Evolutionary conservation across 768 basidiomycete genomes (phyloP).

Genomic region (Boletus barrowsii): DNA sequence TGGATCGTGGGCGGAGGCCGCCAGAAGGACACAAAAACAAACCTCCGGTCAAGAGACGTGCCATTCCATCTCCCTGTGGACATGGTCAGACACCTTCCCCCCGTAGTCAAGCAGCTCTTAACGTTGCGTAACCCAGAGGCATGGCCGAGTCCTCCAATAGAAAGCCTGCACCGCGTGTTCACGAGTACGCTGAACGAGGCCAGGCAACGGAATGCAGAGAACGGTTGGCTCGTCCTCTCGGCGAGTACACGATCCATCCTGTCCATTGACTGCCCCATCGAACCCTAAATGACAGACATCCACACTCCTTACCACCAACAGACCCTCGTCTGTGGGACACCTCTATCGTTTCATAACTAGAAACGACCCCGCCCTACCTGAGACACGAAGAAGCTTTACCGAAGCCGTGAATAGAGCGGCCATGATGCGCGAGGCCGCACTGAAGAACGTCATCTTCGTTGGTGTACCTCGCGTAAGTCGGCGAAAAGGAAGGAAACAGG

Average conservation of each 20-base stretch:
- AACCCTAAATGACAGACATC: constrained; percentile 59
- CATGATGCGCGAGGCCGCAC: constrained; percentile 82
- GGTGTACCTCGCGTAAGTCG: constrained; percentile 76
- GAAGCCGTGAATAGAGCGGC: constrained; percentile 72
- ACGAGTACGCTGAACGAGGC: constrained; percentile 65
- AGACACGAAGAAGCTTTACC: constrained; percentile 42
- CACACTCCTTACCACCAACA: constrained; percentile 77
- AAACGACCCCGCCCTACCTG: constrained; percentile 37
- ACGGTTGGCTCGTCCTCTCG: constrained; percentile 78
- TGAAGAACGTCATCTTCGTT: constrained; percentile 88
- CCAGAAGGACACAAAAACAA: too few relatives aligned
- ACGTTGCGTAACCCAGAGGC: constrained; percentile 63
- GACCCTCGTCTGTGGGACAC: constrained; percentile 73
- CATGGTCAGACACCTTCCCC: constrained; percentile 51
- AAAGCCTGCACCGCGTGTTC: constrained; percentile 55
- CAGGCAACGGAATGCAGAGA: constrained; percentile 58
- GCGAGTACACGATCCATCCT: constrained; percentile 40
- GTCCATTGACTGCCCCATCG: constrained; percentile 17
- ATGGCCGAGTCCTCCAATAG: constrained; percentile 52
- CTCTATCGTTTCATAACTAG: constrained; percentile 77
- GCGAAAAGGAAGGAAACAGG: background rate
- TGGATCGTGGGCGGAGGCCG: background rate
- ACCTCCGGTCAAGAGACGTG: background rate
- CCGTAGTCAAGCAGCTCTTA: constrained; percentile 68
- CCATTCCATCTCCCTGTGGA: constrained; percentile 2